Percentiles rank a stretch among this genome's conserved stretches.
These are phyloP conservation scores for Pseudogymnoascus sp. DNA, from an alignment of 2,329 filamentous ascomycete species.

Conservation along the genomic window DNA sequence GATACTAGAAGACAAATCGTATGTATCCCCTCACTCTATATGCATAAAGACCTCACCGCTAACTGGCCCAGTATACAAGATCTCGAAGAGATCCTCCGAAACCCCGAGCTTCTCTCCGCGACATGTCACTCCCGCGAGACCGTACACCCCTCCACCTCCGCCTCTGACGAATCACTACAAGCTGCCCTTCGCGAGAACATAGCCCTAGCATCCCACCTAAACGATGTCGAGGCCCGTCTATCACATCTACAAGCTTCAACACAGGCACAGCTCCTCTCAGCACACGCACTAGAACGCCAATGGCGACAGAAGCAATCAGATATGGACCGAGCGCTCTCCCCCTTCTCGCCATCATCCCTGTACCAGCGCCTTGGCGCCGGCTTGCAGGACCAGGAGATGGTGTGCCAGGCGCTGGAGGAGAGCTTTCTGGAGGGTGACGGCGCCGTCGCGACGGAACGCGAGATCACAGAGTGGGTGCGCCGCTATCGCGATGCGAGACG, in stretches of 20 bases:
- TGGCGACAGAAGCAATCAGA: slow-evolving; percentile 85
- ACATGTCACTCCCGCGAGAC: slow-evolving; percentile 61
- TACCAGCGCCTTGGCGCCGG: slow-evolving; percentile 74
- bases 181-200: slow-evolving; percentile 65
- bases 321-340: slow-evolving; percentile 76
- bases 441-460: slow-evolving; percentile 65
- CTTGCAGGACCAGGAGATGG: slow-evolving; percentile 72
- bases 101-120: slow-evolving; percentile 62
- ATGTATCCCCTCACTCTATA: slow-evolving; percentile 31
- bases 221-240: slow-evolving; percentile 51
- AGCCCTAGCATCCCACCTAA: slow-evolving; percentile 56
- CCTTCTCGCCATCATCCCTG: slow-evolving; percentile 78
- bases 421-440: slow-evolving; percentile 62
- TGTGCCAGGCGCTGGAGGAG: slow-evolving; percentile 81
- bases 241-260: slow-evolving; percentile 59
- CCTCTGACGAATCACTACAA: slow-evolving; percentile 58
- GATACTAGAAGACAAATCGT: slow-evolving; percentile 76
- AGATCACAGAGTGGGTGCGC: slow-evolving; percentile 77
- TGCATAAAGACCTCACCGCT: slow-evolving; percentile 13
- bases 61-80: slow-evolving; percentile 60
- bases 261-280: slow-evolving; percentile 73
- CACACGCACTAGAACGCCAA: slow-evolving; percentile 83
- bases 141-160: slow-evolving; percentile 63
- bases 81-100: slow-evolving; percentile 61
- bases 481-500: slow-evolving; percentile 74